Evolutionary conservation across 768 basidiomycete species (phyloP).

Genomic region (Calocera viscosa): DNA sequence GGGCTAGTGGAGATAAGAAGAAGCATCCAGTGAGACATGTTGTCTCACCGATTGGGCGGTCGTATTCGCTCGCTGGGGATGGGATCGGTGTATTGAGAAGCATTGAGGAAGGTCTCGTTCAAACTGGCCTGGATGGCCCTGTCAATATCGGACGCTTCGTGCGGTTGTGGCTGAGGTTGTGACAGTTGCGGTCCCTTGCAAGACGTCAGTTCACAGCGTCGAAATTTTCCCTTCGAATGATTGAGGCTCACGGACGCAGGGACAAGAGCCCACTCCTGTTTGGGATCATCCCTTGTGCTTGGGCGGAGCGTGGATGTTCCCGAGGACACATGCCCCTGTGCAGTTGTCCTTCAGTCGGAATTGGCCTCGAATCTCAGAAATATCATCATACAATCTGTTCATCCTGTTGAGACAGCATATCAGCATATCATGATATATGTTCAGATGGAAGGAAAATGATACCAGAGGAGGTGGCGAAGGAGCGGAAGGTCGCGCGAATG

Average conservation of each 20-base stretch:
- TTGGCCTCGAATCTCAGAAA: no score
- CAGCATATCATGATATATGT: no score
- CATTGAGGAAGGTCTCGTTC: background rate
- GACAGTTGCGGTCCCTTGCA: background rate
- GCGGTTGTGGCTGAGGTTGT: background rate
- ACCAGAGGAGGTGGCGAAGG: background rate
- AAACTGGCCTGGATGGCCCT: background rate
- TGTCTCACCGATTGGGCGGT: background rate
- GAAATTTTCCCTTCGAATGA: background rate
- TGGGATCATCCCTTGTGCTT: background rate
- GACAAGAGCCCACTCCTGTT: slow-evolving; percentile 1
- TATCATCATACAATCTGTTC: no score
- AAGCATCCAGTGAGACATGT: no score
- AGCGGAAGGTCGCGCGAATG: background rate
- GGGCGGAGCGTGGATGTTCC: background rate
- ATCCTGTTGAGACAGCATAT: no score
- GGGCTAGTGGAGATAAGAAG: background rate
- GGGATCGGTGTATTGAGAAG: background rate
- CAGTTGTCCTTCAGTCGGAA: background rate
- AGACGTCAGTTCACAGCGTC: background rate
- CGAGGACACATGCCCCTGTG: background rate
- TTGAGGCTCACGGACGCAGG: background rate
- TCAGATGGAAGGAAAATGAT: background rate
- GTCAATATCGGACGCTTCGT: background rate
- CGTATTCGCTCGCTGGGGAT: background rate